These are phyloP conservation scores for Backusella mclennaniae DNA, from an alignment of 192 early-diverging fungal species.

Conservation along the genomic window DNA sequence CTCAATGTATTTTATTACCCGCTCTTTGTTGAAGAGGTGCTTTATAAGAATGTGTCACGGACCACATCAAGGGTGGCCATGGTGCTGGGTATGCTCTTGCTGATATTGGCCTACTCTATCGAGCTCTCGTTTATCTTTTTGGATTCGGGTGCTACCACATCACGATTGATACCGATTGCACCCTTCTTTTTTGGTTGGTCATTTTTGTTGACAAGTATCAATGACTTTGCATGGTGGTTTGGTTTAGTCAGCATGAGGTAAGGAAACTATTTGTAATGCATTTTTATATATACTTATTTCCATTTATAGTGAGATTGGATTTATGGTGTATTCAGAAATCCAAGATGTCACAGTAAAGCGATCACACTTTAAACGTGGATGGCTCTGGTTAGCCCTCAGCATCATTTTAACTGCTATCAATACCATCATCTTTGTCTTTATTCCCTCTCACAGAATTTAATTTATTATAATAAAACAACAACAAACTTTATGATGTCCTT, in stretches of 20 bases:
- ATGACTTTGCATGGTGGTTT: conserved; percentile 37
- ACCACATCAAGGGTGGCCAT: conserved; percentile 19
- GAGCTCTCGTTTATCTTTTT: conserved; percentile 43
- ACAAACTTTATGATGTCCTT: background rate
- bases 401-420: conserved; percentile 15
- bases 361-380: conserved; percentile 17
- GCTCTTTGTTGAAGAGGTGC: conserved; percentile 36
- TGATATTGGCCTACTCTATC: conserved; percentile 34
- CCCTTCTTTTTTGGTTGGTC: conserved; percentile 39
- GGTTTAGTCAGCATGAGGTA: conserved; percentile 35
- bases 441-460: conserved; percentile 21
- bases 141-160: conserved; percentile 13
- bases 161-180: conserved; percentile 31
- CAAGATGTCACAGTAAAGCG: conserved; percentile 19
- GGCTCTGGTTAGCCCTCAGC: conserved; percentile 7
- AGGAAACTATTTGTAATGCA: too few relatives aligned
- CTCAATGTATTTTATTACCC: conserved; percentile 46
- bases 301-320: conserved; percentile 18
- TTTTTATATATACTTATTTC: background rate
- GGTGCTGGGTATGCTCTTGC: conserved; percentile 20
- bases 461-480: background rate
- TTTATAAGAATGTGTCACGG: conserved; percentile 39
- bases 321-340: conserved; percentile 18
- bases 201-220: conserved; percentile 30
- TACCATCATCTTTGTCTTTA: conserved; percentile 25